These are phyloP conservation scores for Aspergillus diversus DNA, from an alignment of 495 filamentous ascomycete genomes.

Conservation along the genomic window DNA sequence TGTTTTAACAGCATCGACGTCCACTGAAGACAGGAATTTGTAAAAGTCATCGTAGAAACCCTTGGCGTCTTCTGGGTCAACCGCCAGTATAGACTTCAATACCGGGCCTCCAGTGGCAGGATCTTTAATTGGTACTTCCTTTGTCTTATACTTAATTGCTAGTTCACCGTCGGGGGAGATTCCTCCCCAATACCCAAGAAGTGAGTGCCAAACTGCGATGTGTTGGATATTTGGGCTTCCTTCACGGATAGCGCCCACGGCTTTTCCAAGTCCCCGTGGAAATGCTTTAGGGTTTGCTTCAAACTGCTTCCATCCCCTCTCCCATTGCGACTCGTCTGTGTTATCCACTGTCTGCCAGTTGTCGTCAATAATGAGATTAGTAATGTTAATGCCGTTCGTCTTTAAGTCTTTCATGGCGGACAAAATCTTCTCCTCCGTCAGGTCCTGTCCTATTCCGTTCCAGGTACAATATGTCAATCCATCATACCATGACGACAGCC, in stretches of 20 bases:
- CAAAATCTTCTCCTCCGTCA: slow-evolving; percentile 80
- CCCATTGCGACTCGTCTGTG: slow-evolving; percentile 54
- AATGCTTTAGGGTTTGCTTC: slow-evolving; percentile 84
- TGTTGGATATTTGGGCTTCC: slow-evolving; percentile 75
- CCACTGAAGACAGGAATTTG: slow-evolving; percentile 66
- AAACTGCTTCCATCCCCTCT: slow-evolving; percentile 66
- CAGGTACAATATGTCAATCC: slow-evolving; percentile 85
- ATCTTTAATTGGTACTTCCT: slow-evolving; percentile 62
- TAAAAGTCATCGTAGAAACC: slow-evolving; percentile 94
- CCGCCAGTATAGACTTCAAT: slow-evolving; percentile 54
- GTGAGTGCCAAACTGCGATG: slow-evolving; percentile 92
- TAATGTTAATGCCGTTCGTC: slow-evolving; percentile 71
- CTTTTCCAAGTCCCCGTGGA: slow-evolving; percentile 73
- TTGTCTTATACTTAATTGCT: slow-evolving; percentile 76
- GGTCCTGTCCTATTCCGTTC: slow-evolving; percentile 84
- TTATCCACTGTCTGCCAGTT: slow-evolving; percentile 88
- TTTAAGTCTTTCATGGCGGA: slow-evolving; percentile 72
- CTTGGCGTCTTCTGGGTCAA: slow-evolving; percentile 71
- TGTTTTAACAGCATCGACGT: slow-evolving; percentile 85
- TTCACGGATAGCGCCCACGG: slow-evolving; percentile 67
- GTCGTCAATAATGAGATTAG: slow-evolving; percentile 90
- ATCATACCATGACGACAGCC: slow-evolving; percentile 89
- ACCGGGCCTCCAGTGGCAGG: slow-evolving; percentile 63
- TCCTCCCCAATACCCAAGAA: slow-evolving; percentile 96
- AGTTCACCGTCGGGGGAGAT: slow-evolving; percentile 73